These are phyloP conservation scores for Cicer bijugum DNA, from an alignment of 306 rosid species.

Conservation along the genomic window DNA sequence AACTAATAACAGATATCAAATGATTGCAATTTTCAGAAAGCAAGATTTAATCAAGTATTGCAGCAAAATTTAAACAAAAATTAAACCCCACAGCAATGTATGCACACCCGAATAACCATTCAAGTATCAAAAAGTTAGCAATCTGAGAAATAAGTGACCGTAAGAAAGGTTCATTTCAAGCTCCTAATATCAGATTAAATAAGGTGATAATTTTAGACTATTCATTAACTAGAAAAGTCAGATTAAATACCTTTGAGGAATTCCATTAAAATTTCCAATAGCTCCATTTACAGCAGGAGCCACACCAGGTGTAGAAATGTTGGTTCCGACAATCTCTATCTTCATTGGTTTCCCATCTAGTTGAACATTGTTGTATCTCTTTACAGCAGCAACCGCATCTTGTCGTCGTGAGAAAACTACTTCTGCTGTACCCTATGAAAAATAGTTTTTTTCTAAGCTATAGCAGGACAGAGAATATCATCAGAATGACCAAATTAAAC, in stretches of 20 bases:
- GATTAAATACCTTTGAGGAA: constrained; percentile 61
- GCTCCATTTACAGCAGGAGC: constrained; percentile 55
- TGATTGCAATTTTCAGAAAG: constrained; percentile 18
- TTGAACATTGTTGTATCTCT: constrained; percentile 92
- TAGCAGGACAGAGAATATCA: constrained; percentile 45
- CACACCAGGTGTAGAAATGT: constrained; percentile 61
- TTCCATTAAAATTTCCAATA: constrained; percentile 64
- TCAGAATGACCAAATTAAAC: constrained; percentile 45
- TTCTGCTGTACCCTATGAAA: constrained; percentile 89
- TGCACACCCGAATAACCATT: neutral
- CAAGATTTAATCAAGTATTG: constrained; percentile 1
- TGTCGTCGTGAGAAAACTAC: constrained; percentile 77
- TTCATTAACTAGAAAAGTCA: constrained; percentile 8
- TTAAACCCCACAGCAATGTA: neutral
- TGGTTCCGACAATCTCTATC: constrained; percentile 91
- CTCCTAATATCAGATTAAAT: constrained; percentile 2
- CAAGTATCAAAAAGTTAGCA: neutral
- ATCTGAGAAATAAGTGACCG: neutral
- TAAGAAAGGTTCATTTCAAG: neutral
- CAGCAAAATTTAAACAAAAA: constrained; percentile 3
- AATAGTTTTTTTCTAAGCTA: constrained; percentile 46
- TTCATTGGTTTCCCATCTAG: constrained; percentile 95
- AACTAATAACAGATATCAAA: neutral
- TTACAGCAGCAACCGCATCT: constrained; percentile 91
- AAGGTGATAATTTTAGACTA: constrained; percentile 12